Evolutionary conservation across 176 grass and related monocot genomes (phyloP), one percentile per base, ranked within the genome.

Genomic region (Typha latifolia): DNA sequence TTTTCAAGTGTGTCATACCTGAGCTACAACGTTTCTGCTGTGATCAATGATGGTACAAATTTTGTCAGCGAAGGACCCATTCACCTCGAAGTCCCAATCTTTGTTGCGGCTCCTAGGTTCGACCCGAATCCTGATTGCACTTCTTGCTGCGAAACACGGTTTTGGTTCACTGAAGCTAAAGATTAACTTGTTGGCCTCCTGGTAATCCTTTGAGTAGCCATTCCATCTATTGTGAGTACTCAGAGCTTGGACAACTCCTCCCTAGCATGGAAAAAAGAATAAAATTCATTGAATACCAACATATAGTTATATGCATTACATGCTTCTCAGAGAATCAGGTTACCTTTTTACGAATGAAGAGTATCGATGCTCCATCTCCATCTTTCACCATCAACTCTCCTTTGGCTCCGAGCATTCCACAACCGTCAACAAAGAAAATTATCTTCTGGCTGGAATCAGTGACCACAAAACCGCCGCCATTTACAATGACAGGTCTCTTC

Each of bases 261-360:
- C 78, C 94, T 99, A 78, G 29, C 32, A 13, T 62, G 59, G 16
- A 43, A 66, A 6, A 69, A 67, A 32, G 24, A 16, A 49, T 11
- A 62, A 56, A 75, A 31, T 73, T 32, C 19, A 11, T 49, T 48
- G 49, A 49, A 57, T 71, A 68, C 66, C 19, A 16, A 5, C 47
- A 77, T 73, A 21, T 77, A 57, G 49, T 37, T 14, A 55, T 26
- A 66, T 12, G 62, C 66, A 63, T 69, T 23, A 16, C 48, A 79
- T 43, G 3, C 24, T 69, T 70, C 16, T 57, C 64, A 47, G 49
- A 69, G 49, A 19, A 69, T 73, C 32, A 50, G 63, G 16, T 66
- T 76, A 93, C 89, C 94, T 89, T 99, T 90, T 71, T 99, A 62
- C 68, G 83, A 72, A 99, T 87, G 66, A 75, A 85, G 11, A 99